Conservation (phyloP, 2,329 filamentous ascomycete genomes). For the Talaromyces verruculosus region DNA sequence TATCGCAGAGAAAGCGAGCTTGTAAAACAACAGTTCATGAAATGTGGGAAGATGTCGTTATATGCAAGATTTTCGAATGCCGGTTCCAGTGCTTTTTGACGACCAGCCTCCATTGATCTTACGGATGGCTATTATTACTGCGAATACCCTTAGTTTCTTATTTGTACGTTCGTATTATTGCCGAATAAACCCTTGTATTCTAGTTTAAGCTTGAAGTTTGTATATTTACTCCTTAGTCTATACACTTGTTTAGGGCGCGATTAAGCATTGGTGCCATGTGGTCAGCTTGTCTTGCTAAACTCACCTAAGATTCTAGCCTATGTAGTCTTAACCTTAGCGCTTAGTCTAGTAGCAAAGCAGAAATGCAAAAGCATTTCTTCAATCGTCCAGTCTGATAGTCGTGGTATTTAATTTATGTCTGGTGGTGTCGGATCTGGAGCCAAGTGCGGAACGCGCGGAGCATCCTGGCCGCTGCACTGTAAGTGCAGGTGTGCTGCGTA, state of each 20-base stretch:
- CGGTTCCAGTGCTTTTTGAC: not conserved
- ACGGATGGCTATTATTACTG: not conserved
- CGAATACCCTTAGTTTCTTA: conserved; percentile 8
- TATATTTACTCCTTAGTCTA: not conserved
- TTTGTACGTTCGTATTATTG: not conserved
- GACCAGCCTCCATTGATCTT: not conserved
- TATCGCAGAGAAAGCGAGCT: conserved; percentile 36
- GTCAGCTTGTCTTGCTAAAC: not conserved
- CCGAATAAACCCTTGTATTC: not conserved
- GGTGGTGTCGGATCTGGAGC: not conserved
- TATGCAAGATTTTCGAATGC: not conserved
- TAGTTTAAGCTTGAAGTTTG: not conserved
- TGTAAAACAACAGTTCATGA: conserved; percentile 3
- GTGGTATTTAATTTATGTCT: not conserved
- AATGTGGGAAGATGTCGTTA: not conserved
- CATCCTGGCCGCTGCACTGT: not conserved
- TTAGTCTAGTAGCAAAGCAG: not conserved
- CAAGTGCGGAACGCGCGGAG: not conserved
- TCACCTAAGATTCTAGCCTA: not conserved
- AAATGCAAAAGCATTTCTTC: not conserved
- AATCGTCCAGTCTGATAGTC: not conserved
- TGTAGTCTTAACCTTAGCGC: not conserved
- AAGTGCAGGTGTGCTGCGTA: not conserved
- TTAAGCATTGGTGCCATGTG: conserved; percentile 2
- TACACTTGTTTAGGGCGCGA: not conserved